A percentile compares a stretch with the other conserved stretches of the same genome.
Conservation (phyloP, 495 filamentous ascomycete genomes). For the Aspergillus wentii region DNA sequence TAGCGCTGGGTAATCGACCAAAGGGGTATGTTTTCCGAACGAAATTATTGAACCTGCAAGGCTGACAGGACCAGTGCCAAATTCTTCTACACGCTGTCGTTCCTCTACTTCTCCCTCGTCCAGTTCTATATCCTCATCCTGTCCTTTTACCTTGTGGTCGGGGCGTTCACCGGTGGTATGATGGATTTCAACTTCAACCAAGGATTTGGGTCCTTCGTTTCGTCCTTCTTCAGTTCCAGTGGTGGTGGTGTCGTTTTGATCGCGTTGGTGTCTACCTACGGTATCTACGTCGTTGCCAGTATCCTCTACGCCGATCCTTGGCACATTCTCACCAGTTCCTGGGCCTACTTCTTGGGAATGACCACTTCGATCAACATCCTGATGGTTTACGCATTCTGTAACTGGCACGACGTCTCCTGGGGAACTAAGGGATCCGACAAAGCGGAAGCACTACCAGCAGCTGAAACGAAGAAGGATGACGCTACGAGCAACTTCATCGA, state of each 20-base stretch:
- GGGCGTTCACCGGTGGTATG: conserved; percentile 60
- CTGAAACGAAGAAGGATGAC: conserved; percentile 72
- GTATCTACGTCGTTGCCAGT: conserved; percentile 89
- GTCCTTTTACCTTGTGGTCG: conserved; percentile 81
- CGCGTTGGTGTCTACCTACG: conserved; percentile 87
- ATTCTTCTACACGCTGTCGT: conserved; percentile 73
- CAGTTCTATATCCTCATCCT: conserved; percentile 84
- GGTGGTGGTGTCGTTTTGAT: conserved; percentile 82
- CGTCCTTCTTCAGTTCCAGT: conserved; percentile 71
- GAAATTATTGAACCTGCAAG: too few species aligned
- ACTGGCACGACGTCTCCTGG: conserved; percentile 99
- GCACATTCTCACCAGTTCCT: conserved; percentile 99
- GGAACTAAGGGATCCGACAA: conserved; percentile 99
- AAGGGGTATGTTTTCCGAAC: conserved; percentile 63
- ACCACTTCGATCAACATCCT: conserved; percentile 98
- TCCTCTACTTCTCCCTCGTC: conserved; percentile 78
- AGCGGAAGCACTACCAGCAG: conserved; percentile 84
- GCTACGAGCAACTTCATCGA: conserved; percentile 86
- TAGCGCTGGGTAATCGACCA: conserved; percentile 91
- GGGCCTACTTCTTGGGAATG: conserved; percentile 85
- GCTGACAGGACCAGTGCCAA: conserved; percentile 50
- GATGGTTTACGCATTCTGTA: conserved; percentile 97
- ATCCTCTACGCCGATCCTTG: conserved; percentile 98
- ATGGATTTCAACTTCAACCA: conserved; percentile 50
- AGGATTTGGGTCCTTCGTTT: conserved; percentile 47